Base-by-base conservation (phyloP, 2,329 filamentous ascomycete species). In the Torrubiellomyces zombiae region DNA sequence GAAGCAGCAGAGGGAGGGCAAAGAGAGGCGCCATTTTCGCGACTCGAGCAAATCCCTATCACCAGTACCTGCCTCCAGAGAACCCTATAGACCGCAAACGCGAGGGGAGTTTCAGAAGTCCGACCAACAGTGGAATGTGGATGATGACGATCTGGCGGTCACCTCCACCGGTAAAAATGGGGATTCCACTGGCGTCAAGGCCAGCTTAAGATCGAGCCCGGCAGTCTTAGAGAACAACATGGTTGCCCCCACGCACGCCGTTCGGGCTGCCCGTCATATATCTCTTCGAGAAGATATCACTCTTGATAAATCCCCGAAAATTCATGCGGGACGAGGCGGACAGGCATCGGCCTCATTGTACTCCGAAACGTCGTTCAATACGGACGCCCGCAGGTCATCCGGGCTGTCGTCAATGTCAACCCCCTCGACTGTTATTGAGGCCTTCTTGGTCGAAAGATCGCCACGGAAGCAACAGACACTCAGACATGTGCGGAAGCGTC, bases 61-160 rank as follows among this genome's bases (percentile, higher is more conserved):
- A n/a, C n/a, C n/a, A n/a, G n/a, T n/a, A n/a, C n/a, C n/a, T 12
- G 51, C 53, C 21, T 39, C 47, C 6, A 50, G 53, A 16, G 48
- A 53, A 7, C 48, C 44, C 33, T 40, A 48, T 25, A 57, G 54
- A 7, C 56, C 55, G 14, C 52, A 38, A 34, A 51, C 48, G n/a
- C 54, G 50, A 33, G 48, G 54, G 31, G 60, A 64, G 24, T 67
- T 67, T 36, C 48, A 53, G 31, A 53, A 54, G 27, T 70, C 69
- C 43, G 69, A 75, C 38, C 67, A 66, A 20, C 61, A 66, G 41
- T 75, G 66, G n/a, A n/a, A n/a, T n/a, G n/a, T n/a, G n/a, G n/a
- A n/a, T n/a, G n/a, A n/a, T n/a, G n/a, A n/a, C n/a, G n/a, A n/a
- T n/a, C n/a, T n/a, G n/a, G n/a, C n/a, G n/a, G n/a, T n/a, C n/a